phyloP scores from a whole-genome alignment of 192 early-diverging fungal species.

The Obelidium mucronatum region DNA sequence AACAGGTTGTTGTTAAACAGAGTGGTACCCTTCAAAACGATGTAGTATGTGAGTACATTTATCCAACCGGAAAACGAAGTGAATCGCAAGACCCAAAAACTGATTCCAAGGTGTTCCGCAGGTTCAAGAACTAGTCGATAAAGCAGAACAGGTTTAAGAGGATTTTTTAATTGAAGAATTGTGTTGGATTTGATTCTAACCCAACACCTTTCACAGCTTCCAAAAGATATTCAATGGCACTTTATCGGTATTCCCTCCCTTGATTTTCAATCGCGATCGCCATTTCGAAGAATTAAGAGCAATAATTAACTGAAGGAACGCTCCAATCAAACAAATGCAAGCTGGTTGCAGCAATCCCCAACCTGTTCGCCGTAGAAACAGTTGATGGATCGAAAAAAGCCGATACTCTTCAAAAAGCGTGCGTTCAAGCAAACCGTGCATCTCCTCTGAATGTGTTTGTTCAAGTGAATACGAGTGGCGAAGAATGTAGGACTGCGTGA shows the following conservation, averaged over 20 bases:
- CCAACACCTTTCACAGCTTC: slow-evolving; percentile 67
- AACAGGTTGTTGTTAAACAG: too few relatives aligned
- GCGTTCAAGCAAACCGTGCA: slow-evolving; percentile 59
- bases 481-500: slow-evolving; percentile 66
- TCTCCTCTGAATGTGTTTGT: slow-evolving; percentile 81
- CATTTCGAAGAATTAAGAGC: neutral
- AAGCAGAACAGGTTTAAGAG: slow-evolving; percentile 66
- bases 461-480: slow-evolving; percentile 95
- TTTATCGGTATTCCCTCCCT: slow-evolving; percentile 87
- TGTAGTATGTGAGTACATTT: slow-evolving; percentile 44
- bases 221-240: slow-evolving; percentile 94
- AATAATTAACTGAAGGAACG: slow-evolving; percentile 42
- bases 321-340: slow-evolving; percentile 99
- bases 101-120: too few relatives aligned
- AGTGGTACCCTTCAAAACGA: too few relatives aligned
- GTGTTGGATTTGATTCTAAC: neutral
- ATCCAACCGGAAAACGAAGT: neutral
- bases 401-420: slow-evolving; percentile 71
- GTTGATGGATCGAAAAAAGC: slow-evolving; percentile 83
- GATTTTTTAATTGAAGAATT: slow-evolving; percentile 17
- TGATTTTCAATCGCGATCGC: neutral
- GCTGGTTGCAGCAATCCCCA: slow-evolving; percentile 81
- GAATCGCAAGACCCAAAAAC: too few relatives aligned
- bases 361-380: slow-evolving; percentile 93
- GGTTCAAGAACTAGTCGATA: slow-evolving; percentile 95